Evolutionary conservation across 495 filamentous ascomycete species (phyloP).

Genomic region (Sporormia fimetaria): DNA sequence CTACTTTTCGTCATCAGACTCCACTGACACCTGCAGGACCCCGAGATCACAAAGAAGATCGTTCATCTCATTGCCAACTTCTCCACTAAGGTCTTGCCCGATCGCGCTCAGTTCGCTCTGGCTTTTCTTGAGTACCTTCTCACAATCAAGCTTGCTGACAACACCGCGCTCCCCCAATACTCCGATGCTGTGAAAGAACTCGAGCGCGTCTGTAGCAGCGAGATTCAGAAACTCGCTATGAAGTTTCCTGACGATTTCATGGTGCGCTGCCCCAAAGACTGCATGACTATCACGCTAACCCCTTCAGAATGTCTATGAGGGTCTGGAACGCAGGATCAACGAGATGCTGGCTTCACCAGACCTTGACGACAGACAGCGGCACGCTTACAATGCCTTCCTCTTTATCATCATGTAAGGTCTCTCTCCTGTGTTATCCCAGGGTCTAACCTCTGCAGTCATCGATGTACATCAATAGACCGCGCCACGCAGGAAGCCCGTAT

Average conservation of each 20-base stretch:
- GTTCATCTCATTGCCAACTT: constrained; percentile 78
- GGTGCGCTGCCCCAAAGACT: constrained; percentile 29
- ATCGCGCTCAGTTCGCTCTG: constrained; percentile 66
- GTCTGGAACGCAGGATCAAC: constrained; percentile 70
- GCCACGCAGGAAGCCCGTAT: constrained; percentile 53
- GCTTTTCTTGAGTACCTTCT: constrained; percentile 84
- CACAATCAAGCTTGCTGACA: constrained; percentile 59
- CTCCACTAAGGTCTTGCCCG: constrained; percentile 69
- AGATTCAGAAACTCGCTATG: constrained; percentile 77
- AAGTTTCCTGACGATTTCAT: constrained; percentile 84
- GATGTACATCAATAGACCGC: constrained; percentile 61
- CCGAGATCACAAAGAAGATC: constrained; percentile 70
- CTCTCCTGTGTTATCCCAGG: background rate
- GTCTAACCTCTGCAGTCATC: constrained; percentile 41
- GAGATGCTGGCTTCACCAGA: constrained; percentile 63
- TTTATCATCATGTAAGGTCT: constrained; percentile 63
- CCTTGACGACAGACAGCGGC: constrained; percentile 60
- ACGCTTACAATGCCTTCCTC: constrained; percentile 58
- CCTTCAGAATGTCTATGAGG: constrained; percentile 63
- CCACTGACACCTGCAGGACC: constrained; percentile 48
- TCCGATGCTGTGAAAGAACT: constrained; percentile 87
- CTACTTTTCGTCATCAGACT: background rate
- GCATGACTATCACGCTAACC: constrained; percentile 12
- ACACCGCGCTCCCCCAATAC: constrained; percentile 57
- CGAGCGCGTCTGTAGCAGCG: constrained; percentile 66